A percentile compares a stretch with the other conserved stretches of the same genome.
Conservation (phyloP, 2,329 filamentous ascomycete species). For the Aspergillus ruber region DNA sequence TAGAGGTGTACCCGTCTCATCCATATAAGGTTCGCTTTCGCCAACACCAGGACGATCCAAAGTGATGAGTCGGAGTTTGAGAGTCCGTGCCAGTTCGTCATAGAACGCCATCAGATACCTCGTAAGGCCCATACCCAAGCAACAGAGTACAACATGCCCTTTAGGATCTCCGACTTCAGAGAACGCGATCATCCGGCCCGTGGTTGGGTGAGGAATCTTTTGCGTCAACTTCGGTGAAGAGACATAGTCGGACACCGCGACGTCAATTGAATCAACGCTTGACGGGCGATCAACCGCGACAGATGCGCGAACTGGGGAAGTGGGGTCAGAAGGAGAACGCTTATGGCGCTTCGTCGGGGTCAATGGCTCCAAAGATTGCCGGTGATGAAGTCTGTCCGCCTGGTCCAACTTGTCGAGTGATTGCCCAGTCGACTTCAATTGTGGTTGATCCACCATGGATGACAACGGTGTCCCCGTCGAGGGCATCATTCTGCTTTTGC, state of each 20-base stretch:
- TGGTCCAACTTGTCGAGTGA: conserved; percentile 26
- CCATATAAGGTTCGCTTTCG: conserved; percentile 77
- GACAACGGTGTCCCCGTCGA: conserved; percentile 20
- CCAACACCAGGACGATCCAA: conserved; percentile 91
- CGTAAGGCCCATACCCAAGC: conserved; percentile 95
- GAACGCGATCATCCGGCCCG: conserved; percentile 83
- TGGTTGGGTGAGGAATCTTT: conserved; percentile 78
- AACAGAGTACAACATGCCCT: conserved; percentile 89
- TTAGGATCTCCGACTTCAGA: conserved; percentile 92
- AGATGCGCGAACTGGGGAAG: conserved; percentile 35
- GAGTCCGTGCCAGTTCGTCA: conserved; percentile 82
- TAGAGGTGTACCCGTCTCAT: conserved; percentile 76
- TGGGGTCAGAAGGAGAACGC: conserved; percentile 34
- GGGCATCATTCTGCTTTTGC: conserved; percentile 38
- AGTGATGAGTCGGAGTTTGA: conserved; percentile 86
- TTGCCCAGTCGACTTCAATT: conserved; percentile 18
- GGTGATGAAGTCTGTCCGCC: conserved; percentile 18
- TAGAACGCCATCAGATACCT: conserved; percentile 96
- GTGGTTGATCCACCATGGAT: conserved; percentile 21
- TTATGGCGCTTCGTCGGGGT: conserved; percentile 26
- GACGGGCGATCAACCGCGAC: conserved; percentile 64
- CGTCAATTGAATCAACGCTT: conserved; percentile 80
- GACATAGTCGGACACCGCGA: conserved; percentile 79
- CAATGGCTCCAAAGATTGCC: conserved; percentile 23
- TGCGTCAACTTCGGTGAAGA: conserved; percentile 78